Conservation (phyloP, 176 grass and related monocot genomes). For the Carex cristatella region DNA sequence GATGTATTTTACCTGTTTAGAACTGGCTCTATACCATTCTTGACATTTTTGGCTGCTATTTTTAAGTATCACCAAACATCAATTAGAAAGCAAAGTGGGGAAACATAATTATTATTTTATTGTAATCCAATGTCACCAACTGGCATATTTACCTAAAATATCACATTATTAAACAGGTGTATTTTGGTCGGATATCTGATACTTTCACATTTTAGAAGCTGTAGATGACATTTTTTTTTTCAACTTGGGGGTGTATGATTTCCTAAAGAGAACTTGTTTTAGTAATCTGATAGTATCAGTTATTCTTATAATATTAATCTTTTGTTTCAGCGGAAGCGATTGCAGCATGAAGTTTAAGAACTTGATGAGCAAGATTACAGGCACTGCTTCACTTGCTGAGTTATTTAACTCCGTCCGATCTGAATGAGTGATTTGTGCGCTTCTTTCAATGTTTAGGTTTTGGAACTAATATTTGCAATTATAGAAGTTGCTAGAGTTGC, state of each 20-base stretch:
- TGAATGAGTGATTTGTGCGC: constrained; percentile 34
- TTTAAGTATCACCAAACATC: not conserved
- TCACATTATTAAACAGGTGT: not conserved
- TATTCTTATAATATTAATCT: not conserved
- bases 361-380: constrained; percentile 75
- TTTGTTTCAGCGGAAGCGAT: constrained; percentile 65
- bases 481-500: not conserved
- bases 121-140: not conserved
- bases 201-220: too few species aligned
- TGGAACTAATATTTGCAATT: not conserved
- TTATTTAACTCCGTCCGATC: constrained; percentile 88
- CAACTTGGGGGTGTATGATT: not conserved
- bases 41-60: not conserved
- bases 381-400: constrained; percentile 49
- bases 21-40: not conserved
- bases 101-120: not conserved
- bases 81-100: not conserved
- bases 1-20: not conserved
- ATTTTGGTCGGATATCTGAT: not conserved
- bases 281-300: not conserved
- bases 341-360: constrained; percentile 90
- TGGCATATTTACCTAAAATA: not conserved
- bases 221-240: too few species aligned
- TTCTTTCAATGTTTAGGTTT: constrained; percentile 4
- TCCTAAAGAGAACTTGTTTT: not conserved